These are phyloP conservation scores for Hebeloma cylindrosporum DNA, from an alignment of 768 basidiomycete genomes.

Conservation along the genomic window DNA sequence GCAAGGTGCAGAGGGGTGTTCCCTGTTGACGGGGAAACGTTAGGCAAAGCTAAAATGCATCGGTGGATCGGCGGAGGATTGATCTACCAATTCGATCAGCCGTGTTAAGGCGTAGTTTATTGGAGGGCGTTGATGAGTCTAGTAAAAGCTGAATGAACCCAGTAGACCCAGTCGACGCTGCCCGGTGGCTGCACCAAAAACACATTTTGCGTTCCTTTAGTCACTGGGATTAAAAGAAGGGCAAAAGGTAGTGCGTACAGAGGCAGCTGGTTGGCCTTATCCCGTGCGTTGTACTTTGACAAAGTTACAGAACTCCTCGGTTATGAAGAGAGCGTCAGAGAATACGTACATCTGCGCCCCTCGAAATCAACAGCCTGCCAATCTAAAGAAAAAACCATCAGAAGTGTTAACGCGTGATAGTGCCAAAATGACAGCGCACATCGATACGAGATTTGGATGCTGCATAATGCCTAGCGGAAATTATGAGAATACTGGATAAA, in stretches of 20 bases:
- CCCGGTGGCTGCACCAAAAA: slow-evolving; percentile 70
- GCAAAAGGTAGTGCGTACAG: slow-evolving; percentile 52
- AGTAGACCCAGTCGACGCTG: slow-evolving; percentile 91
- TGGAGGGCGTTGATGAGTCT: slow-evolving; percentile 71
- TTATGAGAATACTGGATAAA: slow-evolving; percentile 15
- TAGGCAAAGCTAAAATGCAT: slow-evolving; percentile 18
- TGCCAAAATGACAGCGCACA: slow-evolving; percentile 43
- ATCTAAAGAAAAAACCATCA: slow-evolving; percentile 57
- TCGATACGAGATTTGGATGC: slow-evolving; percentile 89
- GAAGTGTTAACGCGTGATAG: slow-evolving; percentile 22
- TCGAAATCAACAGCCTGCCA: slow-evolving; percentile 78
- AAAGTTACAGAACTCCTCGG: slow-evolving; percentile 35
- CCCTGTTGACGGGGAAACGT: slow-evolving; percentile 45
- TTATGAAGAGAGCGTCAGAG: slow-evolving; percentile 30
- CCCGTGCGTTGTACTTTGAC: slow-evolving; percentile 86
- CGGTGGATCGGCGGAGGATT: slow-evolving; percentile 21
- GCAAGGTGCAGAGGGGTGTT: slow-evolving; percentile 97
- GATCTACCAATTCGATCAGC: slow-evolving; percentile 71
- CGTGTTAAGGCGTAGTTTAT: slow-evolving; percentile 84
- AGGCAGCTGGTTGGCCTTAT: slow-evolving; percentile 90
- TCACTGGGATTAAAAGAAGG: slow-evolving; percentile 22
- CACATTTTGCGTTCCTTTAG: slow-evolving; percentile 16
- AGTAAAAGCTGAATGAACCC: slow-evolving; percentile 88
- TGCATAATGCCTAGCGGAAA: slow-evolving; percentile 78
- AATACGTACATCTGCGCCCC: slow-evolving; percentile 86